Percentiles rank a stretch among this genome's conserved stretches.
phyloP scores from a whole-genome alignment of 805 yeast species.

The Wickerhamomyces alni region DNA sequence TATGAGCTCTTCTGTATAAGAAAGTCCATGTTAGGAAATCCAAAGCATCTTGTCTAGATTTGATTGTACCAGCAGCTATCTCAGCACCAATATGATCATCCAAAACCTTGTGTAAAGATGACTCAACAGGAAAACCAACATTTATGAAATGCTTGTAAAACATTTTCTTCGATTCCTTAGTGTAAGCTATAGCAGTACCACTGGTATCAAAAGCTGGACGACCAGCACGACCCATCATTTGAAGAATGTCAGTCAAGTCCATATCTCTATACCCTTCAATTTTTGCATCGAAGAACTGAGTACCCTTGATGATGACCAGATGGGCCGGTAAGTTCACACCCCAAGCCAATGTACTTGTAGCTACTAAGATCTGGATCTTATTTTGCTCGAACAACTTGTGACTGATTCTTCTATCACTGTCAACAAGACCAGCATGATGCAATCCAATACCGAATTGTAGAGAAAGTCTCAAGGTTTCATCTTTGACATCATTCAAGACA shows the following conservation, averaged over 20 bases:
- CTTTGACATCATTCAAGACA: conserved; percentile 64
- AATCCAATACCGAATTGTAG: conserved; percentile 82
- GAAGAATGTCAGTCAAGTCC: conserved; percentile 94
- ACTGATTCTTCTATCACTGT: conserved; percentile 83
- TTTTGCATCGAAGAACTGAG: conserved; percentile 90
- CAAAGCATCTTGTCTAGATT: conserved; percentile 88
- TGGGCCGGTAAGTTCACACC: conserved; percentile 99
- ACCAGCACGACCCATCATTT: conserved; percentile 99
- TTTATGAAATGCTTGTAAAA: conserved; percentile 83
- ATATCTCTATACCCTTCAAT: conserved; percentile 91
- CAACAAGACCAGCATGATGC: conserved; percentile 95
- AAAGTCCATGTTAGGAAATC: conserved; percentile 97
- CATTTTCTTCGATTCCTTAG: conserved; percentile 73
- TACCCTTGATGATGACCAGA: conserved; percentile 92
- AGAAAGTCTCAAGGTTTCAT: conserved; percentile 74
- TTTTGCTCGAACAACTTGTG: conserved; percentile 83
- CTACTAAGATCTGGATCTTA: conserved; percentile 79
- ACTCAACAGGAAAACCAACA: conserved; percentile 96
- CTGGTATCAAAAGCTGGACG: conserved; percentile 91
- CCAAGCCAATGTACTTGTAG: conserved; percentile 98
- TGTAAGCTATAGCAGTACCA: conserved; percentile 90
- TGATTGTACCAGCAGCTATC: conserved; percentile 90
- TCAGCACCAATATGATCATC: conserved; percentile 96
- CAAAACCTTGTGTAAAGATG: conserved; percentile 66
- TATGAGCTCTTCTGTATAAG: conserved; percentile 84